A percentile compares a stretch with the other conserved stretches of the same genome.
Conservation (phyloP, 352 stramenopile genomes). For the Phytopythium cucurbitacearum region DNA sequence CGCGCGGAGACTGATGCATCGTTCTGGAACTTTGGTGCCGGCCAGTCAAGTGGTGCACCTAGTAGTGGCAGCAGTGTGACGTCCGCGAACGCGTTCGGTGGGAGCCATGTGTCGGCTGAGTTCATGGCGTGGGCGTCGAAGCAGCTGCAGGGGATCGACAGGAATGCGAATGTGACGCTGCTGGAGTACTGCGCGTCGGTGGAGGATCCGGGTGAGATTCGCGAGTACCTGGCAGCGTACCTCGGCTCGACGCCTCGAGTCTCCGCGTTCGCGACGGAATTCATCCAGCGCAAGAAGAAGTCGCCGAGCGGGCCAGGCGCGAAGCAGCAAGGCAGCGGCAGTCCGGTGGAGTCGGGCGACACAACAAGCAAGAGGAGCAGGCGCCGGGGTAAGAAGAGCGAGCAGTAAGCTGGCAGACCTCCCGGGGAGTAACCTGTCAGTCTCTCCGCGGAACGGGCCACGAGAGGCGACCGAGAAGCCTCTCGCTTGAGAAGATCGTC, state of each 20-base stretch:
- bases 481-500: too few species aligned
- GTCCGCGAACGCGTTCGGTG: conserved; percentile 46
- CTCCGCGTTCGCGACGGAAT: conserved; percentile 97
- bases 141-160: conserved; percentile 75
- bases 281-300: conserved; percentile 92
- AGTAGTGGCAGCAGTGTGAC: conserved; percentile 9
- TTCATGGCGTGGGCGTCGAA: conserved; percentile 80
- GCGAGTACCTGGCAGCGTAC: conserved; percentile 95
- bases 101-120: conserved; percentile 45
- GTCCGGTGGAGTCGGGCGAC: conserved; percentile 18
- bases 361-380: conserved; percentile 52
- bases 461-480: too few species aligned
- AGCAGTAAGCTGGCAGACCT: conserved; percentile 23
- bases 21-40: conserved; percentile 83
- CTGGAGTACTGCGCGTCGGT: conserved; percentile 95
- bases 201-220: conserved; percentile 92
- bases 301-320: conserved; percentile 12
- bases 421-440: too few species aligned
- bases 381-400: conserved; percentile 63
- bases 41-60: conserved; percentile 14
- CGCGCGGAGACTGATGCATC: conserved; percentile 64
- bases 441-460: too few species aligned
- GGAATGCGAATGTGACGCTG: conserved; percentile 78
- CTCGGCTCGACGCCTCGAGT: conserved; percentile 94
- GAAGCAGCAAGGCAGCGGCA: conserved; percentile 16